Base-by-base conservation (phyloP, 1,139 yeast species). In the Taphrina confusa region DNA sequence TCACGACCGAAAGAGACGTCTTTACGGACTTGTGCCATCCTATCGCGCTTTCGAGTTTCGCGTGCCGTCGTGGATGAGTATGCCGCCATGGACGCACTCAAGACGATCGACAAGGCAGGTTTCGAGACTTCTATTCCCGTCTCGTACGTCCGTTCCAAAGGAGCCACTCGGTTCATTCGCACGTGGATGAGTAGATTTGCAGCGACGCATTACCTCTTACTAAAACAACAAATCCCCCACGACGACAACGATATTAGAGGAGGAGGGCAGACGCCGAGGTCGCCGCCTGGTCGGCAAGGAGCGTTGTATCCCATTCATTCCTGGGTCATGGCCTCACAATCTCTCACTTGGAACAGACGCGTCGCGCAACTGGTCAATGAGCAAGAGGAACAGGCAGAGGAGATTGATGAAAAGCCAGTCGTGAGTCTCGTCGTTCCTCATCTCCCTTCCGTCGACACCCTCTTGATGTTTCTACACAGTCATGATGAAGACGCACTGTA, bases 201-300 rank as follows among this genome's bases (percentile, higher is more conserved):
- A n/a, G 39, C 52, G 28, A 47, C 52, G 30, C 52, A 47, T 22
- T n/a, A 47, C 20, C 28, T 47, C 42, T 8, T 33, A 18, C 6
- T 47, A 4, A 30, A 16, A 16, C n/a, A n/a, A n/a, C n/a, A n/a
- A n/a, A n/a, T 25, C 2, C 25, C 42, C 25, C 25, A 16, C 6
- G 5, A 11, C 33, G 45, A 20, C 8, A 11, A 9, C 25, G n/a
- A n/a, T 12, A 5, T 8, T 34, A 9, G 5, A 16, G 2, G 27
- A 16, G 22, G 28, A 22, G 1, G 4, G 36, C 36, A 11, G 33
- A 8, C 27, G 28, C 31, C 18, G 50, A n/a, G 4, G n/a, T 9
- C 22, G 25, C 20, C 14, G 4, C n/a, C 3, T 14, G 11, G 8
- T 8, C 30, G 39, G 12, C 9, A 18, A 27, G 22, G 27, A 1